These are phyloP conservation scores for Penicillium simplicissimum DNA, from an alignment of 495 filamentous ascomycete species.

Conservation along the genomic window DNA sequence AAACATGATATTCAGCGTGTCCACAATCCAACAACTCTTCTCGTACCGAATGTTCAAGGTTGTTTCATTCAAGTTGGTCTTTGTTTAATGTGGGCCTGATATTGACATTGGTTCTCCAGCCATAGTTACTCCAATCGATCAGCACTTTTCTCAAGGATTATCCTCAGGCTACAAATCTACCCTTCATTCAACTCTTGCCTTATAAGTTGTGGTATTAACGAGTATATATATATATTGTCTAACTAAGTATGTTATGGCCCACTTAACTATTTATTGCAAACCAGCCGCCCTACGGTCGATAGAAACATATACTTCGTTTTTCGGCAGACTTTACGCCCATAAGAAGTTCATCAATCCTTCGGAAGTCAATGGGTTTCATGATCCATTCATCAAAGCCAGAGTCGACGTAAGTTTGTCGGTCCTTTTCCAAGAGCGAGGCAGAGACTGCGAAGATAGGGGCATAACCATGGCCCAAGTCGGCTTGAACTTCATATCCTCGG, in stretches of 20 bases:
- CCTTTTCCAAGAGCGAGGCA: slow-evolving; percentile 71
- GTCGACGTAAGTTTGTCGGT: slow-evolving; percentile 65
- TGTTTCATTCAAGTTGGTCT: too few relatives aligned
- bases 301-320: slow-evolving; percentile 50
- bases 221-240: background rate
- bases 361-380: slow-evolving; percentile 77
- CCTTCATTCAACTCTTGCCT: too few relatives aligned
- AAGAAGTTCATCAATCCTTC: slow-evolving; percentile 60
- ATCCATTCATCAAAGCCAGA: slow-evolving; percentile 89
- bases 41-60: too few relatives aligned
- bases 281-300: slow-evolving; percentile 65
- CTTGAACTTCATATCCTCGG: slow-evolving; percentile 62
- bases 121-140: too few relatives aligned
- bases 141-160: too few relatives aligned
- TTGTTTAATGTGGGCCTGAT: too few relatives aligned
- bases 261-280: slow-evolving; percentile 39
- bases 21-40: too few relatives aligned
- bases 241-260: background rate
- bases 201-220: background rate
- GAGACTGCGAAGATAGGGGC: slow-evolving; percentile 86
- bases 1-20: too few relatives aligned
- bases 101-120: too few relatives aligned
- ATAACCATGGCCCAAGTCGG: slow-evolving; percentile 41
- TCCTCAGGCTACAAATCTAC: too few relatives aligned
- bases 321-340: slow-evolving; percentile 55